phyloP scores from a whole-genome alignment of 2,329 filamentous ascomycete species.

The Monosporascus sp. region DNA sequence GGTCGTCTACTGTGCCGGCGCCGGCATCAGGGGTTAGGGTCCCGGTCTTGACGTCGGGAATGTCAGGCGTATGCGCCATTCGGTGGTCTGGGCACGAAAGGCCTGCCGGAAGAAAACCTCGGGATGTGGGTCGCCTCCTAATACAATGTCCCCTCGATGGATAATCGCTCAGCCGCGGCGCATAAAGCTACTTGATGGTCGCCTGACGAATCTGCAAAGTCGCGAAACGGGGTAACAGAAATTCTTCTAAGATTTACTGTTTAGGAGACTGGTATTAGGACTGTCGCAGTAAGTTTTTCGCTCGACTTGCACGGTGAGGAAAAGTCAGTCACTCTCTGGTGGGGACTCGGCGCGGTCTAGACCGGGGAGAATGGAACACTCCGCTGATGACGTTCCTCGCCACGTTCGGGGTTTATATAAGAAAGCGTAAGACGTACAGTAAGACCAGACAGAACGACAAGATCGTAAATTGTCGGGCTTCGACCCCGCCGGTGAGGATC shows the following conservation, averaged over 20 bases:
- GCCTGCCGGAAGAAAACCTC: neutral
- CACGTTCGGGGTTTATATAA: neutral
- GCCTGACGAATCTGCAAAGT: no score
- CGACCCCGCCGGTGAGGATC: no score
- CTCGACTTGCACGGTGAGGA: neutral
- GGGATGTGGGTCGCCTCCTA: no score
- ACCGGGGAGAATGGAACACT: neutral
- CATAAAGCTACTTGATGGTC: no score
- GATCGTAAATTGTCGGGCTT: no score
- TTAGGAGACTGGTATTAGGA: neutral
- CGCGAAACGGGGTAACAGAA: no score
- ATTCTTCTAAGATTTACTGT: neutral
- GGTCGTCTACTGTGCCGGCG: constrained; percentile 6
- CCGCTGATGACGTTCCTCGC: neutral
- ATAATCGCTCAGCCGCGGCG: no score
- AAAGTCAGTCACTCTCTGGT: neutral
- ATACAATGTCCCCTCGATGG: no score
- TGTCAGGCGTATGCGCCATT: constrained; percentile 7
- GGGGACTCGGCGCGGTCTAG: neutral
- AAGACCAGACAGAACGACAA: no score
- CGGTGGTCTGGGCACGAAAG: neutral
- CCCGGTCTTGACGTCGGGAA: constrained; percentile 14
- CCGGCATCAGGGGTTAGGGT: constrained; percentile 4
- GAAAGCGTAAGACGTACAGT: no score
- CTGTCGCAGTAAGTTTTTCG: neutral